Evolutionary conservation across 495 filamentous ascomycete species (phyloP).

Genomic region (Cryomyces antarcticus): DNA sequence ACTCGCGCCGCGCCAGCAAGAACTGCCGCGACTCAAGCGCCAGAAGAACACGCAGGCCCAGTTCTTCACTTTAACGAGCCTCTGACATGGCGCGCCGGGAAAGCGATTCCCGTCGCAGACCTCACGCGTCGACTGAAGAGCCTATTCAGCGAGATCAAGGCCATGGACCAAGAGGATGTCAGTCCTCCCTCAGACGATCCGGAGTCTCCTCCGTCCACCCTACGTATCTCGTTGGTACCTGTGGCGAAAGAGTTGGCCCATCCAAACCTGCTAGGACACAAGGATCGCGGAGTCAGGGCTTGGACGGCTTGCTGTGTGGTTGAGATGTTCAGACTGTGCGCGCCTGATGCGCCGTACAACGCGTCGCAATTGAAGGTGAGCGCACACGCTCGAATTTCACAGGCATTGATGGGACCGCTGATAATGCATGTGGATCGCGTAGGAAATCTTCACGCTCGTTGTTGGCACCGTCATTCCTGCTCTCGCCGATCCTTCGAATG

Average conservation of each 20-base stretch:
- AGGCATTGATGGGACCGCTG: neutral
- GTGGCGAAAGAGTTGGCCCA: constrained; percentile 80
- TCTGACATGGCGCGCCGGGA: constrained; percentile 81
- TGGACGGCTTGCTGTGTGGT: constrained; percentile 78
- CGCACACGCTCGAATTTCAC: neutral
- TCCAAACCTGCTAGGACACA: constrained; percentile 65
- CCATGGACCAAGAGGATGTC: constrained; percentile 65
- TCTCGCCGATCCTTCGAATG: constrained; percentile 67
- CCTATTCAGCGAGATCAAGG: constrained; percentile 64
- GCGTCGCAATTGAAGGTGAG: constrained; percentile 72
- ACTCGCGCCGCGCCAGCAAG: no score
- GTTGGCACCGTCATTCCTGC: constrained; percentile 64
- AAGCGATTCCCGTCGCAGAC: constrained; percentile 62
- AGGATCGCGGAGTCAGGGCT: constrained; percentile 80
- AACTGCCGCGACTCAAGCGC: no score
- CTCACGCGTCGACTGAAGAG: constrained; percentile 61
- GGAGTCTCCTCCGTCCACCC: constrained; percentile 16
- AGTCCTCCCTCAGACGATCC: no score
- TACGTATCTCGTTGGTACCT: constrained; percentile 56
- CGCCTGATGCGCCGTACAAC: constrained; percentile 89
- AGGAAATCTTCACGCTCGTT: constrained; percentile 91
- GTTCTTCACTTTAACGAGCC: constrained; percentile 60
- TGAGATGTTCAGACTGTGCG: constrained; percentile 83
- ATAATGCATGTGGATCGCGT: neutral
- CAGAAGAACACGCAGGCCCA: no score